Evolutionary conservation across 345 rosid genomes (phyloP).

Genomic region (Gossypioides kirkii): DNA sequence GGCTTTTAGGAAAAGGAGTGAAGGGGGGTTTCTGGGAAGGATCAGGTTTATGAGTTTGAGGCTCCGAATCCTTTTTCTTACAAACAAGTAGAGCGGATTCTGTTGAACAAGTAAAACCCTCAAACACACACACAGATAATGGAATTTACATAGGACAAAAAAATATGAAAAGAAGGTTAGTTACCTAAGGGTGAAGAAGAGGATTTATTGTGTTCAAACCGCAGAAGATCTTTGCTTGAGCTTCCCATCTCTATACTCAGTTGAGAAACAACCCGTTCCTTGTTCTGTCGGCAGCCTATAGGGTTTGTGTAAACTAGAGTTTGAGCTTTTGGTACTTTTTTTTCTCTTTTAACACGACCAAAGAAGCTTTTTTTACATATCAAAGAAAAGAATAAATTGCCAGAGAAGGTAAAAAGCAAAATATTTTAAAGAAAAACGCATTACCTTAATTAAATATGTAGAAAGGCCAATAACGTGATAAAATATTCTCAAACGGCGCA

Average conservation of each 20-base stretch:
- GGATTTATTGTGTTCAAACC: conserved; percentile 31
- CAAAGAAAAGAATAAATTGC: too few relatives aligned
- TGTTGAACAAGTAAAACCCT: conserved; percentile 17
- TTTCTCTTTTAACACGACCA: too few relatives aligned
- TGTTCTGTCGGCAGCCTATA: too few relatives aligned
- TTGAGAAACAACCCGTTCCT: background rate
- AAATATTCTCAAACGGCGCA: too few relatives aligned
- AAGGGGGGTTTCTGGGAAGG: conserved; percentile 33
- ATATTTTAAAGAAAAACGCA: too few relatives aligned
- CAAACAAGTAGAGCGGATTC: conserved; percentile 45
- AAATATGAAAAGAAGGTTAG: background rate
- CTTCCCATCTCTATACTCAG: conserved; percentile 22
- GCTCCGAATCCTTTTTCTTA: conserved; percentile 15
- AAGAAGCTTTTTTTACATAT: too few relatives aligned
- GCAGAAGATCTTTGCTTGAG: conserved; percentile 41
- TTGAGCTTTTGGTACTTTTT: too few relatives aligned
- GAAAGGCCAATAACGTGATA: too few relatives aligned
- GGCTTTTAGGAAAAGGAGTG: conserved; percentile 48
- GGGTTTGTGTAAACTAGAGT: too few relatives aligned
- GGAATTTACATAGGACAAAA: background rate
- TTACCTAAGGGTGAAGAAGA: conserved; percentile 31
- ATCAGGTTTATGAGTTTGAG: conserved; percentile 19
- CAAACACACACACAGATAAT: background rate
- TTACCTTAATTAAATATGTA: too few relatives aligned
- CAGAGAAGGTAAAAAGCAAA: too few relatives aligned